A percentile compares a stretch with the other conserved stretches of the same genome.
phyloP scores from a whole-genome alignment of 495 filamentous ascomycete genomes.

The Parathielavia appendiculata region DNA sequence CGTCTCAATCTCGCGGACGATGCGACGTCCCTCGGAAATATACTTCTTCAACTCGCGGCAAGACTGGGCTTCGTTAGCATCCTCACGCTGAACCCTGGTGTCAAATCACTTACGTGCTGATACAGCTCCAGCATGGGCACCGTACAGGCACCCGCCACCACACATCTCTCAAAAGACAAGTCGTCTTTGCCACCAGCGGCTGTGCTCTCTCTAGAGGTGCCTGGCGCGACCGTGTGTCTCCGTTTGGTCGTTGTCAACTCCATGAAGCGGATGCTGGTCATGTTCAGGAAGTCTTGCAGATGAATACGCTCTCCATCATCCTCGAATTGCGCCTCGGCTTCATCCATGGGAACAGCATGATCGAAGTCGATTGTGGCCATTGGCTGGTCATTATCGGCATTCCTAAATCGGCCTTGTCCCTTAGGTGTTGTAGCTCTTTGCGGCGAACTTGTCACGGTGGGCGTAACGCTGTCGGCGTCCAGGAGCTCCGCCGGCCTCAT shows the following conservation, averaged over 20 bases:
- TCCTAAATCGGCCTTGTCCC: constrained; percentile 47
- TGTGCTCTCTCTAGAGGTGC: constrained; percentile 36
- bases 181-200: constrained; percentile 45
- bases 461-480: constrained; percentile 29
- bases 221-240: constrained; percentile 71
- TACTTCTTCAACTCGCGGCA: constrained; percentile 93
- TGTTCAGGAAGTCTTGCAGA: constrained; percentile 85
- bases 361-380: constrained; percentile 45
- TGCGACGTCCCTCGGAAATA: constrained; percentile 80
- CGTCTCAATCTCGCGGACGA: constrained; percentile 81
- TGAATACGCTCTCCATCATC: constrained; percentile 63
- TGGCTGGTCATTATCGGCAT: constrained; percentile 40
- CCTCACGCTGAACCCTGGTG: background rate
- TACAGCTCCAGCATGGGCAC: constrained; percentile 90
- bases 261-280: constrained; percentile 97
- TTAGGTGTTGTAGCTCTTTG: constrained; percentile 47
- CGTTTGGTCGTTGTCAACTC: constrained; percentile 88
- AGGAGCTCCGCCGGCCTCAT: constrained; percentile 34
- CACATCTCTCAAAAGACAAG: constrained; percentile 62
- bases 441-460: constrained; percentile 44
- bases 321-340: constrained; percentile 35
- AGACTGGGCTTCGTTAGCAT: constrained; percentile 48
- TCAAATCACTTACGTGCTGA: constrained; percentile 65
- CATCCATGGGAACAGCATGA: constrained; percentile 33
- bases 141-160: constrained; percentile 86